phyloP scores from a whole-genome alignment of 768 basidiomycete genomes.

The Tylopilus balloui region DNA sequence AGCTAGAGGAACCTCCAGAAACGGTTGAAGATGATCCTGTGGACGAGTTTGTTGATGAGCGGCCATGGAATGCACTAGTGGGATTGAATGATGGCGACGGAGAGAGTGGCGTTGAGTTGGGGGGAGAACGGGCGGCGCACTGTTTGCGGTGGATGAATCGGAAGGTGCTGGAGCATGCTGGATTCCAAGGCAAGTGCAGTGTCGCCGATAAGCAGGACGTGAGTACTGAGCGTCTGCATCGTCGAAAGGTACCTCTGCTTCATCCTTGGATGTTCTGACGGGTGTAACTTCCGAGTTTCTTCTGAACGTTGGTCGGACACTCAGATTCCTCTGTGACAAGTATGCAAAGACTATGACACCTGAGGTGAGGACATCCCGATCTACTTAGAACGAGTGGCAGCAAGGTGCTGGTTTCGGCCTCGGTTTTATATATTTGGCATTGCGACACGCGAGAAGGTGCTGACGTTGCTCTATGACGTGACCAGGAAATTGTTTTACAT shows the following conservation, averaged over 20 bases:
- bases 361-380: constrained; percentile 53
- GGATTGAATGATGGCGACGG: constrained; percentile 13
- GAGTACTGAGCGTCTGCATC: constrained; percentile 4
- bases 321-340: constrained; percentile 78
- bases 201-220: not conserved
- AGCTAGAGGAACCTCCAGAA: constrained; percentile 33
- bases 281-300: constrained; percentile 79
- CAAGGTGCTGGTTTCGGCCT: not conserved
- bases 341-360: constrained; percentile 75
- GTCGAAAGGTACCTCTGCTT: constrained; percentile 61
- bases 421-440: not conserved
- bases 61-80: constrained; percentile 47
- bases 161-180: constrained; percentile 83
- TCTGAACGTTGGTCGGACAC: constrained; percentile 79
- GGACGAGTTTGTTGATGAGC: constrained; percentile 48
- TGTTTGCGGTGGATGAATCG: constrained; percentile 69
- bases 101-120: constrained; percentile 45
- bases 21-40: constrained; percentile 28
- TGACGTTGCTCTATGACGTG: constrained; percentile 3
- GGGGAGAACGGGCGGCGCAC: constrained; percentile 52
- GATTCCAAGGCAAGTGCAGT: constrained; percentile 75
- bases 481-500: constrained; percentile 90
- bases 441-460: not conserved
- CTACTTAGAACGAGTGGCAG: not conserved
- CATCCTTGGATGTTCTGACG: constrained; percentile 71